Evolutionary conservation across 352 stramenopile species (phyloP).

Genomic region (Pythium insidiosum): DNA sequence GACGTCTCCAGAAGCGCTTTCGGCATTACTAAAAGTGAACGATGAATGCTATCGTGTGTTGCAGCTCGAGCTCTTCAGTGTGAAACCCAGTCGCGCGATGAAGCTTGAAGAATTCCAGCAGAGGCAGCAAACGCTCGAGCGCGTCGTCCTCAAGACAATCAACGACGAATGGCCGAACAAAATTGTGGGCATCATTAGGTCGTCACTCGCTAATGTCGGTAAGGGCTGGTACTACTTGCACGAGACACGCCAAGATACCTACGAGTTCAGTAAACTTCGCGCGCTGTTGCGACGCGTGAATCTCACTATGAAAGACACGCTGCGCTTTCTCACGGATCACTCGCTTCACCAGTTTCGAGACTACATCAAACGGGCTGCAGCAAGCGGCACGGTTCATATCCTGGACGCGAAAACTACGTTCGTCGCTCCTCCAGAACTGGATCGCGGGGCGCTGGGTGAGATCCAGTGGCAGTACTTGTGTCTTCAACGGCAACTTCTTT

Average conservation of each 20-base stretch:
- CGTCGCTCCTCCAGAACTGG: constrained; percentile 55
- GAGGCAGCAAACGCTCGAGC: constrained; percentile 64
- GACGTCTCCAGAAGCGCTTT: constrained; percentile 66
- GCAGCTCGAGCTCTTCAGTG: constrained; percentile 72
- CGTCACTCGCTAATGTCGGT: constrained; percentile 58
- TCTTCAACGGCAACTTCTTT: constrained; percentile 50
- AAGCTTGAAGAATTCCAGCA: constrained; percentile 86
- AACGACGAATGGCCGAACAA: constrained; percentile 80
- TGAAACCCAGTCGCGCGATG: constrained; percentile 60
- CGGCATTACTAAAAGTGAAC: constrained; percentile 74
- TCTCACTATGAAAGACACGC: constrained; percentile 78
- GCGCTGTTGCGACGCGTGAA: constrained; percentile 69
- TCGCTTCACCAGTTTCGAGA: constrained; percentile 70
- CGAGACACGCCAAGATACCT: constrained; percentile 76
- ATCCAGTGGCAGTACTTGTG: constrained; percentile 79
- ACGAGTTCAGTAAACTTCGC: constrained; percentile 83
- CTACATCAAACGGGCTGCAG: constrained; percentile 46
- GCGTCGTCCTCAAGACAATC: constrained; percentile 63
- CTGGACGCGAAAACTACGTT: constrained; percentile 65
- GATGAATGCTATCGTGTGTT: constrained; percentile 79
- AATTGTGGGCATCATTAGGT: constrained; percentile 58
- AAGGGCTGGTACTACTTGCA: constrained; percentile 86
- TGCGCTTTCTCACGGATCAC: constrained; percentile 62
- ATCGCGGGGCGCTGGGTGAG: constrained; percentile 47
- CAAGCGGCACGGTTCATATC: constrained; percentile 62